Evolutionary conservation across 805 yeast genomes (phyloP), one percentile per base, ranked within the genome.

Genomic region (Schwanniomyces polymorphus): DNA sequence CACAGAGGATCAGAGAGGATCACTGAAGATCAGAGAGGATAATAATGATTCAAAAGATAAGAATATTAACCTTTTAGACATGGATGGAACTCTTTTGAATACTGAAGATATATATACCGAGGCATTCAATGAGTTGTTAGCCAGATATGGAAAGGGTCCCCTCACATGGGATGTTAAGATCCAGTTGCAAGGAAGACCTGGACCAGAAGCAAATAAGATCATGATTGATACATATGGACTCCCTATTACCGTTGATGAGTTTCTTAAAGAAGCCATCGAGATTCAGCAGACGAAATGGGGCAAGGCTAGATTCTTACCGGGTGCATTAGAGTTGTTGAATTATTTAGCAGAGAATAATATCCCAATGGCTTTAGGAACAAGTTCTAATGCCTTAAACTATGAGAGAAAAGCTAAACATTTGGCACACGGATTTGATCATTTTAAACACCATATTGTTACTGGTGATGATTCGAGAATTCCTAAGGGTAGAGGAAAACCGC

Each of bases 31-130:
- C n/a, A n/a, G n/a, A n/a, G n/a, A n/a, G n/a, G n/a, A n/a, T n/a
- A n/a, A n/a, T n/a, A n/a, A n/a, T n/a, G n/a, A n/a, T n/a, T n/a
- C n/a, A n/a, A n/a, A n/a, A n/a, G n/a, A n/a, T n/a, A n/a, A n/a
- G 9, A 29, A 28, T 41, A 38, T 39, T 40, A 40, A 45, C 41
- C 23, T 28, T 4, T 27, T 41, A 74, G 97, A 89, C 75, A 88
- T 94, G 98, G 99, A 94, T 64, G 99, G 99, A 1, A 79, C 95
- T 21, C 74, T 94, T 52, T 80, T 94, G 61, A 89, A 91, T 70
- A 88, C 97, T 4, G 99, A 94, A 67, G 95, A 88, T 54, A 75
- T 91, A 46, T 94, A 94, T 65, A 92, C 99, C 1, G 81, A 82
- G 47, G 87, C 88, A 2, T 73, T 88, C 27, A 80, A 86, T 42